phyloP scores from a whole-genome alignment of 768 basidiomycete species.

The Sistotremastrum suecicum region DNA sequence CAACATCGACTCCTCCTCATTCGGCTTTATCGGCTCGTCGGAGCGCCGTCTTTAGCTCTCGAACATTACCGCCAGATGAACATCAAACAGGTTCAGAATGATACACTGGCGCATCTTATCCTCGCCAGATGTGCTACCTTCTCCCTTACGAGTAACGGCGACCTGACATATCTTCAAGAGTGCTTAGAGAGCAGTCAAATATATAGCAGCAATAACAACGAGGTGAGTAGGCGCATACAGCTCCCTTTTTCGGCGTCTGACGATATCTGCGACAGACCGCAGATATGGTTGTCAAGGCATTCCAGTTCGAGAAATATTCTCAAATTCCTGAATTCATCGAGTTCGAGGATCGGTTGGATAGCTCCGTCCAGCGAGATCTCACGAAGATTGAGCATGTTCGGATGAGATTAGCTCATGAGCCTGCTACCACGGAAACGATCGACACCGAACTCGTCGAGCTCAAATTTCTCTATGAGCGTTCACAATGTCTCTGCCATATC shows the following conservation, averaged over 20 bases:
- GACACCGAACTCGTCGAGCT: constrained; percentile 77
- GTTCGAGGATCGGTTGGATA: constrained; percentile 71
- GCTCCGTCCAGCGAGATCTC: constrained; percentile 73
- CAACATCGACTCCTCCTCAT: constrained; percentile 63
- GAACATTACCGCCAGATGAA: constrained; percentile 70
- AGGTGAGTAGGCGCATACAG: constrained; percentile 29
- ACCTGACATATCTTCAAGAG: constrained; percentile 61
- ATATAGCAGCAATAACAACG: constrained; percentile 65
- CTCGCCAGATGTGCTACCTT: constrained; percentile 68
- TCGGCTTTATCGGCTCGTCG: constrained; percentile 70
- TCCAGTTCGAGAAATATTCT: constrained; percentile 69
- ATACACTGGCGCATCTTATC: constrained; percentile 77
- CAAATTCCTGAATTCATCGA: constrained; percentile 80
- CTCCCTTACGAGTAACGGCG: constrained; percentile 61
- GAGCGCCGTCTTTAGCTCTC: constrained; percentile 55
- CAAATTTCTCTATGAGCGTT: constrained; percentile 66
- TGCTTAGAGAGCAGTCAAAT: constrained; percentile 71
- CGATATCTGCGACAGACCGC: constrained; percentile 35
- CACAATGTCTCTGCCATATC: constrained; percentile 24
- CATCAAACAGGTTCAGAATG: constrained; percentile 76
- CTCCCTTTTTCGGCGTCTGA: constrained; percentile 1
- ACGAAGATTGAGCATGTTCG: constrained; percentile 75
- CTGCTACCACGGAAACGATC: constrained; percentile 52
- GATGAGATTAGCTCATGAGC: constrained; percentile 69
- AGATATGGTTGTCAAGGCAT: constrained; percentile 70